Conservation (phyloP, 1,284 basidiomycete species). For the Cystobasidium slooffiae region DNA sequence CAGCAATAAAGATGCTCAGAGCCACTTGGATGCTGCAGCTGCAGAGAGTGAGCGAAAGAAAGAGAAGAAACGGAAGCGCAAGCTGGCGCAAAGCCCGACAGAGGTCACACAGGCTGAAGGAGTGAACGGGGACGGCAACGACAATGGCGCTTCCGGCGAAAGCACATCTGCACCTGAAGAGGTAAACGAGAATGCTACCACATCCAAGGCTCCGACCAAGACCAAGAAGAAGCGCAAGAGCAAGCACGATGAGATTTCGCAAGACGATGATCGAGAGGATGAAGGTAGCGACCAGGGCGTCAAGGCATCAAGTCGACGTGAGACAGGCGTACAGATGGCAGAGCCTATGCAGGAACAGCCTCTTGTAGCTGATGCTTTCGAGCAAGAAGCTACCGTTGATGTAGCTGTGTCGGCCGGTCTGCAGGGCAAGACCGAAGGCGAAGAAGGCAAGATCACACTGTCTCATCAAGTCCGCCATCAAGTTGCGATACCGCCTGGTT, state of each 20-base stretch:
- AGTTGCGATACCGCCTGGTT: slow-evolving; percentile 92
- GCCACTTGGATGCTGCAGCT: slow-evolving; percentile 13
- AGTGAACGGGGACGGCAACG: neutral
- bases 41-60: neutral
- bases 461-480: slow-evolving; percentile 77
- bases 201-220: neutral
- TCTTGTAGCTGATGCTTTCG: slow-evolving; percentile 44
- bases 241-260: slow-evolving; percentile 20
- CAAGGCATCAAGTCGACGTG: neutral
- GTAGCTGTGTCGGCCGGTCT: slow-evolving; percentile 43
- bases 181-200: neutral
- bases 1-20: neutral
- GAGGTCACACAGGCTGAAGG: slow-evolving; percentile 16
- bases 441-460: slow-evolving; percentile 37
- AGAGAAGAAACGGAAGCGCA: slow-evolving; percentile 32
- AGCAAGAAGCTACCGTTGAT: slow-evolving; percentile 40
- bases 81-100: slow-evolving; percentile 16
- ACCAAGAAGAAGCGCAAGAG: slow-evolving; percentile 25
- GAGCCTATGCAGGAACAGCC: slow-evolving; percentile 37
- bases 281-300: slow-evolving; percentile 3
- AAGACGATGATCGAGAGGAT: slow-evolving; percentile 9
- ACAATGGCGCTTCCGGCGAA: neutral
- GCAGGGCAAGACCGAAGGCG: slow-evolving; percentile 30
- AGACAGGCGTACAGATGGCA: slow-evolving; percentile 25
- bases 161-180: slow-evolving; percentile 5